These are phyloP conservation scores for Ogataea ramenticola DNA, from an alignment of 805 yeast species.

Conservation along the genomic window DNA sequence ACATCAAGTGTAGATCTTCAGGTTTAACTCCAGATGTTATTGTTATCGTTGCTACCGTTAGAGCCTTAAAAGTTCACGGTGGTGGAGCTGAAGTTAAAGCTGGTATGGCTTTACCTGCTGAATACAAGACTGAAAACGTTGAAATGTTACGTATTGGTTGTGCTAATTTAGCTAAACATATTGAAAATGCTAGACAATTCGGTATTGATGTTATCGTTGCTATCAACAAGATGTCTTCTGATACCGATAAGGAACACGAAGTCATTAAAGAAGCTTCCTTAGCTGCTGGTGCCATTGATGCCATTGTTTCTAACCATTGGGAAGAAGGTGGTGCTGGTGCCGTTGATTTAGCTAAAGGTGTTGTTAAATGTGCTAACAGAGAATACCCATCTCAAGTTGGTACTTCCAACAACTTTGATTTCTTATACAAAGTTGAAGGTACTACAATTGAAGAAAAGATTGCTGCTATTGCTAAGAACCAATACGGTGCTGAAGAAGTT, in stretches of 20 bases:
- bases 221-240: conserved; percentile 80
- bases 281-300: conserved; percentile 90
- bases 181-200: conserved; percentile 72
- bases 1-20: conserved; percentile 90
- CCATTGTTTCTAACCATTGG: conserved; percentile 91
- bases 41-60: conserved; percentile 90
- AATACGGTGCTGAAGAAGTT: conserved; percentile 89
- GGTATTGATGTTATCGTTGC: conserved; percentile 95
- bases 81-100: conserved; percentile 97
- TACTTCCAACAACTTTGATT: conserved; percentile 40
- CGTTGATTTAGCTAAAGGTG: conserved; percentile 73
- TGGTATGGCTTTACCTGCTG: conserved; percentile 79
- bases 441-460: conserved; percentile 76
- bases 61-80: conserved; percentile 96
- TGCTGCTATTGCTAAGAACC: conserved; percentile 67
- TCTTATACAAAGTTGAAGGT: conserved; percentile 60
- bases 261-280: conserved; percentile 74
- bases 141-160: conserved; percentile 75
- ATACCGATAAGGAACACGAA: conserved; percentile 72
- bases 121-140: conserved; percentile 72
- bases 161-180: conserved; percentile 85
- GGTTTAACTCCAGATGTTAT: conserved; percentile 86
- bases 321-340: conserved; percentile 95
- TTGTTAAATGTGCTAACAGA: conserved; percentile 56
- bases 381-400: conserved; percentile 29